phyloP scores from a whole-genome alignment of 106 monocot genomes.

The Agapanthus africanus region DNA sequence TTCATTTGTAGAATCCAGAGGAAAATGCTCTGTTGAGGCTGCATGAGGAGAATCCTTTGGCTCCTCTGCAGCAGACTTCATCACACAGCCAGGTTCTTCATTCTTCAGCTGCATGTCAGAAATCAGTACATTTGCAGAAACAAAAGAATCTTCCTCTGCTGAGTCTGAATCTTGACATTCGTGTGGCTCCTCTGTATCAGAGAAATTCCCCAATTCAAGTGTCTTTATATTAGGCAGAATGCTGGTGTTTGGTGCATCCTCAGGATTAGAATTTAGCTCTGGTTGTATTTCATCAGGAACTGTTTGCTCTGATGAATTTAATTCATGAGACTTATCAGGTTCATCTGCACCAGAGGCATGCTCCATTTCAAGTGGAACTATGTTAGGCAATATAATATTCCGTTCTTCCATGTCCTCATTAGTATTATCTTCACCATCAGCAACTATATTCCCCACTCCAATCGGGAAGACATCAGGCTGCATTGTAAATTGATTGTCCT shows the following conservation, averaged over 20 bases:
- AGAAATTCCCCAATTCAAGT: slow-evolving; percentile 8
- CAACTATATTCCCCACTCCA: slow-evolving; percentile 4
- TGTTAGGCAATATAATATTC: not conserved
- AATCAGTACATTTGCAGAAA: slow-evolving; percentile 1
- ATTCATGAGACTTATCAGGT: slow-evolving; percentile 5
- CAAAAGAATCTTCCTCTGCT: not conserved
- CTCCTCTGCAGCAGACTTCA: slow-evolving; percentile 3
- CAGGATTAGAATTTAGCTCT: not conserved
- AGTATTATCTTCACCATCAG: not conserved
- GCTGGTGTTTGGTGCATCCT: no score
- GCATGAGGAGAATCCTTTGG: slow-evolving; percentile 5
- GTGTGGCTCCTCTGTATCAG: slow-evolving; percentile 5
- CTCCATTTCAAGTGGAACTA: slow-evolving; percentile 16
- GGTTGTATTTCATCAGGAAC: slow-evolving; percentile 1
- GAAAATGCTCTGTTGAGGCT: not conserved
- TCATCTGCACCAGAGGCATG: slow-evolving; percentile 5
- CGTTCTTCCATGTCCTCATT: not conserved
- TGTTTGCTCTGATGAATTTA: not conserved
- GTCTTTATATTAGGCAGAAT: slow-evolving; percentile 3
- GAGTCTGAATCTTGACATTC: slow-evolving; percentile 6
- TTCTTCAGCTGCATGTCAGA: slow-evolving; percentile 3
- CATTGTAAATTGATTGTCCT: not conserved
- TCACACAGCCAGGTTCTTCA: not conserved
- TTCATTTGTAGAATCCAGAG: not conserved
- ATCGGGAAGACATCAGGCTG: slow-evolving; percentile 3